Evolutionary conservation across 2,329 filamentous ascomycete genomes (phyloP), one percentile per base, ranked within the genome.

Genomic region (Fusarium acutatum): DNA sequence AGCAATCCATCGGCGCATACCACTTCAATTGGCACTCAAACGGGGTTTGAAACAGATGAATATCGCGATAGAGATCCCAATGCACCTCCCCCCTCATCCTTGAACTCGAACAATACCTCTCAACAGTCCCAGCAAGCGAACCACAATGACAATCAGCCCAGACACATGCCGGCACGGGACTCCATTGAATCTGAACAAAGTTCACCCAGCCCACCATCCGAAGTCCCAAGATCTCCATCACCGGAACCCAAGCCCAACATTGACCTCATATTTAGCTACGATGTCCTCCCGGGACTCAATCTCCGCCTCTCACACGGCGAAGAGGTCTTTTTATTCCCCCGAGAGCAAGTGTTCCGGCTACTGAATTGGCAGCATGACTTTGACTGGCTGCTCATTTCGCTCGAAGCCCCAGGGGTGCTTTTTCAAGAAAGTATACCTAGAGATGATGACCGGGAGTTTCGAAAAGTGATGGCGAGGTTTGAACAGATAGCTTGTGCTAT

Each of bases 201-300:
- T 3, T 13, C 7, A 6, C 26, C 41, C 13, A 40, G 6, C 6
- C 32, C 32, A 1, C 5, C 15, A 2, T 20, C 14, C 1, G 7
- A n/a, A 8, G 18, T n/a, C 17, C 37, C 37, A 30, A 32, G 35
- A n/a, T 24, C 22, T 24, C 13, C 46, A 2, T 12, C 28, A 1
- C 46, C 32, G 3, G 35, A 24, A 9, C n/a, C 35, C 20, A 43
- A 53, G 0, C 34, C 44, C 26, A 50, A 18, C 18, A 30, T 69
- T 30, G 18, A 49, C 1, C 7, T 72, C 5, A 26, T 58, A 20
- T 20, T 65, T 14, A 72, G 59, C 20, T 60, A 69, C 3, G 59
- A 72, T 10, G n/a, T 32, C 6, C 28, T 57, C 24, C 69, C 69
- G 0, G 70, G 69, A 4, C 0, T 13, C 1, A 72, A 72, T 22